Conservation (phyloP, 352 stramenopile genomes). For the Pythium coloratum region DNA sequence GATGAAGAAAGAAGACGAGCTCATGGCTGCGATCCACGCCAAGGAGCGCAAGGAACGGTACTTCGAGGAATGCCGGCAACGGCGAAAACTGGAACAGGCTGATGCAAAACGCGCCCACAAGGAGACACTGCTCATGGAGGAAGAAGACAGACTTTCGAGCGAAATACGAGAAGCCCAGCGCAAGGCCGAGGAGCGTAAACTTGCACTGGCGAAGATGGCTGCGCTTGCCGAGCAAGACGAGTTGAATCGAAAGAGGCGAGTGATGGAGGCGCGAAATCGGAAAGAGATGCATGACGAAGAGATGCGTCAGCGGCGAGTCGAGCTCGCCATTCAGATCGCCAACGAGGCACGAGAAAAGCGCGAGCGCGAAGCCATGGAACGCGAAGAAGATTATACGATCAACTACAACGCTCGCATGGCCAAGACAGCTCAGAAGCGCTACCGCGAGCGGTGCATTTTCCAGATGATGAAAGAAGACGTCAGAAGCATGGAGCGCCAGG, state of each 20-base stretch:
- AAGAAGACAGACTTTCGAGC: conserved; percentile 40
- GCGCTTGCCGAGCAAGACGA: conserved; percentile 36
- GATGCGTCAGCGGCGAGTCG: conserved; percentile 42
- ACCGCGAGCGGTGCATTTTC: conserved; percentile 37
- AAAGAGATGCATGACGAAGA: conserved; percentile 73
- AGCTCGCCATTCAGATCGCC: conserved; percentile 32
- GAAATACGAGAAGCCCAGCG: conserved; percentile 13
- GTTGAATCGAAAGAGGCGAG: conserved; percentile 32
- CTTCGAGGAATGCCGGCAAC: conserved; percentile 42
- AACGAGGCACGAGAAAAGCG: conserved; percentile 40
- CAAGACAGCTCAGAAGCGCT: conserved; percentile 33
- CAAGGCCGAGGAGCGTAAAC: conserved; percentile 36
- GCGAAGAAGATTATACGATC: conserved; percentile 35
- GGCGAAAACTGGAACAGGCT: conserved; percentile 31
- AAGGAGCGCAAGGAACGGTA: conserved; percentile 41
- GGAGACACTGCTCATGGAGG: conserved; percentile 39
- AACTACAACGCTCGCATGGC: conserved; percentile 16
- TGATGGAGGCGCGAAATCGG: conserved; percentile 53
- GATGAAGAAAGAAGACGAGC: conserved; percentile 46
- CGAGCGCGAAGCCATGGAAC: conserved; percentile 47
- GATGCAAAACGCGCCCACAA: conserved; percentile 34
- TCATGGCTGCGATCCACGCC: conserved; percentile 29
- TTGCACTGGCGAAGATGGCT: conserved; percentile 45
- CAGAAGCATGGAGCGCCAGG: conserved; percentile 40
- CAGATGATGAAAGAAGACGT: conserved; percentile 70